phyloP scores from a whole-genome alignment of 257 asterid genomes.

The Solanum neorickii region DNA sequence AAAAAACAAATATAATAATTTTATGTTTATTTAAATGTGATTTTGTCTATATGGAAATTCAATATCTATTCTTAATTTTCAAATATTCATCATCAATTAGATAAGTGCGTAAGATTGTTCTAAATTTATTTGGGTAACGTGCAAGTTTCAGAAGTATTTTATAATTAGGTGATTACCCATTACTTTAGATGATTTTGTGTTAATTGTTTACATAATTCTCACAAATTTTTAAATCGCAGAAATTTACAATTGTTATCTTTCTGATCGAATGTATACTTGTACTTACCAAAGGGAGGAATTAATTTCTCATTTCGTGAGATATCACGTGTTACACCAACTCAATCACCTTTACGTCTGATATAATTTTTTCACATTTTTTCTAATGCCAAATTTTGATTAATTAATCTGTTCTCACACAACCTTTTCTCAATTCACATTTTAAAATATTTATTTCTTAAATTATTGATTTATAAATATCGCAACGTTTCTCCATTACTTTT shows the following conservation, averaged over 20 bases:
- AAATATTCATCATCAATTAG: not conserved
- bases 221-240: rapidly evolving
- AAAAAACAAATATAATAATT: too few relatives aligned
- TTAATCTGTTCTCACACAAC: not conserved
- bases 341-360: not conserved
- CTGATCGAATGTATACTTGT: rapidly evolving
- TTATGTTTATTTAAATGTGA: not conserved
- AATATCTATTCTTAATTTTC: not conserved
- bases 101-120: not conserved
- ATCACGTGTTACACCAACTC: not conserved
- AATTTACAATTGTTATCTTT: too few relatives aligned
- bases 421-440: not conserved
- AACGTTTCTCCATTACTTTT: not conserved
- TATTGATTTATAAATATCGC: not conserved
- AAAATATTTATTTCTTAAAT: not conserved
- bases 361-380: not conserved
- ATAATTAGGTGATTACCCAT: not conserved
- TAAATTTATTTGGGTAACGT: not conserved
- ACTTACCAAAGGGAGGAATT: not conserved
- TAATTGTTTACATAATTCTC: not conserved
- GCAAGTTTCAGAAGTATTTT: not conserved
- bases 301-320: not conserved
- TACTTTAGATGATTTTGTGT: not conserved
- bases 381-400: not conserved
- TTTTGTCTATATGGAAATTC: not conserved